Conservation (phyloP, 2,329 filamentous ascomycete species). For the Peltaster fructicola region DNA sequence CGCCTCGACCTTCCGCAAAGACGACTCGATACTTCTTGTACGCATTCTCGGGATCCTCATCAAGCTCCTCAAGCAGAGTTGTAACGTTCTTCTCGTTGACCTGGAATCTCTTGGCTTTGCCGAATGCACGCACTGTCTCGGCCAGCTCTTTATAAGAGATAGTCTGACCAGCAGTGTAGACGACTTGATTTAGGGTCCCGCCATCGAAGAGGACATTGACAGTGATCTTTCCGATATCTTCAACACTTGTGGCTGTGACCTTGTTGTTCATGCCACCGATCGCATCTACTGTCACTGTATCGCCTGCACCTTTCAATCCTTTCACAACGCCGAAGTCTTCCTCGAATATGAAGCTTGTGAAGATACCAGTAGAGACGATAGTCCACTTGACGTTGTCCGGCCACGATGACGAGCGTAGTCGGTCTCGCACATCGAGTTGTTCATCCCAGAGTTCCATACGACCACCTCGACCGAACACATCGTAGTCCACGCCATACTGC, state of each 20-base stretch:
- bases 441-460: conserved; percentile 51
- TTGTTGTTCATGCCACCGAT: conserved; percentile 44
- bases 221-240: conserved; percentile 45
- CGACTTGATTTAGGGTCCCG: conserved; percentile 23
- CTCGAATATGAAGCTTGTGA: conserved; percentile 53
- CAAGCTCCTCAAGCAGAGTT: conserved; percentile 28
- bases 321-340: conserved; percentile 45
- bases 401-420: conserved; percentile 33
- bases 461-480: conserved; percentile 39
- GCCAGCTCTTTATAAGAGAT: conserved; percentile 35
- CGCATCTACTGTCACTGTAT: conserved; percentile 17
- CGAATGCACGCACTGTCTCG: not conserved
- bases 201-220: conserved; percentile 36
- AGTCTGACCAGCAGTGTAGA: conserved; percentile 46
- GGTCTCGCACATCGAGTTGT: conserved; percentile 40
- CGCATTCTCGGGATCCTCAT: conserved; percentile 27
- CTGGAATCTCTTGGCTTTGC: conserved; percentile 25
- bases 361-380: conserved; percentile 51
- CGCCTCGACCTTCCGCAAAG: conserved; percentile 41
- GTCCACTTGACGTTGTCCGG: conserved; percentile 37
- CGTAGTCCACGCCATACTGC: conserved; percentile 61
- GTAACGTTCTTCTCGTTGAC: conserved; percentile 34
- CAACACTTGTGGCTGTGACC: conserved; percentile 44
- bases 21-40: conserved; percentile 43
- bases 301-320: conserved; percentile 12